phyloP scores from a whole-genome alignment of 2,329 filamentous ascomycete genomes.

The Sporothrix brunneoviolacea region DNA sequence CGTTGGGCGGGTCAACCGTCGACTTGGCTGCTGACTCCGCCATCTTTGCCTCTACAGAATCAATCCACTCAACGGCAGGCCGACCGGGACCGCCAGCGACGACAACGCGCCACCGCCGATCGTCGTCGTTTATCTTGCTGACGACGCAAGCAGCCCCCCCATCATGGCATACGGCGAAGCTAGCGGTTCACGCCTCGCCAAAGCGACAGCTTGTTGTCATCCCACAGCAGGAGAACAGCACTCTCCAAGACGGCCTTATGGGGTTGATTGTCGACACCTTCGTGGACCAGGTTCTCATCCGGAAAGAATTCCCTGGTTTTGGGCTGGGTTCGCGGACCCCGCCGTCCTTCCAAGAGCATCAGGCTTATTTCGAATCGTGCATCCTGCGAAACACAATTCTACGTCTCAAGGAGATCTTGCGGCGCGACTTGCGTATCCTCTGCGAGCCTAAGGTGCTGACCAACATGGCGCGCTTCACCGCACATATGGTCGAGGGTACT shows the following conservation, averaged over 20 bases:
- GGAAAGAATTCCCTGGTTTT: conserved; percentile 88
- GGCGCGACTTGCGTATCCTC: conserved; percentile 64
- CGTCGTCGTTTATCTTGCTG: conserved; percentile 87
- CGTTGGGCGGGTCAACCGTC: conserved; percentile 5
- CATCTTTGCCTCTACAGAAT: conserved; percentile 35
- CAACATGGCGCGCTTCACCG: conserved; percentile 74
- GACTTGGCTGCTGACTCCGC: conserved; percentile 7
- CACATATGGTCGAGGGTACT: conserved; percentile 79
- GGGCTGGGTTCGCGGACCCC: conserved; percentile 81
- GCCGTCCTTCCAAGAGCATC: conserved; percentile 87
- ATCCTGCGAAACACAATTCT: conserved; percentile 69
- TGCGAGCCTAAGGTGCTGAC: conserved; percentile 77
- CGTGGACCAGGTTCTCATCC: conserved; percentile 72
- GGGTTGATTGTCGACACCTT: conserved; percentile 76
- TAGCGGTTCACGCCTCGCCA: conserved; percentile 57
- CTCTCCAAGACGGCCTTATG: conserved; percentile 67
- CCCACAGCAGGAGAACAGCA: conserved; percentile 53
- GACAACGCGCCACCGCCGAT: conserved; percentile 63
- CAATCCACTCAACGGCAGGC: conserved; percentile 25
- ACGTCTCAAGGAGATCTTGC: conserved; percentile 62
- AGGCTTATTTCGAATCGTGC: conserved; percentile 92
- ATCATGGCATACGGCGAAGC: conserved; percentile 51
- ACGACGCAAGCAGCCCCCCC: conserved; percentile 60
- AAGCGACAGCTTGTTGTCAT: conserved; percentile 39
- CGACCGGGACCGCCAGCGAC: neutral